Base-by-base conservation (phyloP, 2,329 filamentous ascomycete genomes). In the Neocatenulostroma microsporum region DNA sequence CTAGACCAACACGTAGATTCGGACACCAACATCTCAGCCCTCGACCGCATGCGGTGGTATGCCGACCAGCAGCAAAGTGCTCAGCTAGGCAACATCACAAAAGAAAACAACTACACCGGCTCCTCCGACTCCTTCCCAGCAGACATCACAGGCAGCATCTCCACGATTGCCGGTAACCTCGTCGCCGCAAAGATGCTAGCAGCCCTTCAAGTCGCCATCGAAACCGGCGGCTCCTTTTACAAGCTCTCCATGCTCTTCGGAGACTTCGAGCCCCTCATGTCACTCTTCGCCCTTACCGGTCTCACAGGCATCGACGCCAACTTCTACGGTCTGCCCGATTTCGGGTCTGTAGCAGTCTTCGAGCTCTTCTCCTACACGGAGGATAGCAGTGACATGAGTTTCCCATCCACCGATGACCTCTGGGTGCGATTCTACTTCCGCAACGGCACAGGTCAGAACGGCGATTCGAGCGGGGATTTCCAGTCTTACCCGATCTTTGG, bases 391-490 rank as follows among this genome's bases (percentile, higher is more conserved):
- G 30, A 39, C 15, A 21, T 34, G 6, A 38, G 39, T 25, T 71
- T 68, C 37, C 67, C 68, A 1, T 34, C 44, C 11, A 48, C 50
- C 0, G 52, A 59, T 3, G 62, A 76, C 15, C 62, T 79, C 26
- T 73, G 60, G 54, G 68, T 78, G 20, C 66, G 71, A 14, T 75
- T 78, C 51, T 60, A 68, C 39, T 69, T 73, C 56, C 71, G 70
- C 47, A 78, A 79, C 47, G 72, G 71, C 32, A 74, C 73, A 0
- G 57, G 61, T 17, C 39, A 40, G 13, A 39, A 43, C 7, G 30
- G 37, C 7, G 42, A 43, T 13, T 42, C 21, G 17, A 42, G 35
- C 9, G 39, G 53, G 20, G 47, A 49, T 1, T 60, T 64, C 21
- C 51, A 57, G 12, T 44, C 62, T 1, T 75, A 71, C 42, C 64